Evolutionary conservation across 495 filamentous ascomycete species (phyloP).

Genomic region (Aspergillus heteromorphus): DNA sequence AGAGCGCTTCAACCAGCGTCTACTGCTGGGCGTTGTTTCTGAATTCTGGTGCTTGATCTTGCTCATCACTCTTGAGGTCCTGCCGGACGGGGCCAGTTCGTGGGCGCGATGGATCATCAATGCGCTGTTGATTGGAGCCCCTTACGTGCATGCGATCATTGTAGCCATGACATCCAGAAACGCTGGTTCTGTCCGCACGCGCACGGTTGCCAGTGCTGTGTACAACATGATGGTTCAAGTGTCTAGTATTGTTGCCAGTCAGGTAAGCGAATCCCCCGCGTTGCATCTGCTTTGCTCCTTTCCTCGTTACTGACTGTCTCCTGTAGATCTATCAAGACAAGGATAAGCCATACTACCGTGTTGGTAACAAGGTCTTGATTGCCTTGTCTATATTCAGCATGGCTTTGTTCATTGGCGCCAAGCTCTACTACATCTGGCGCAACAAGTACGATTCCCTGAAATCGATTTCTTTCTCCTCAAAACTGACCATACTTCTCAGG

Average conservation of each 20-base stretch:
- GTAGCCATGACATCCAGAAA: conserved; percentile 64
- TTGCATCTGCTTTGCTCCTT: too few species aligned
- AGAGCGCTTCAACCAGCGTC: conserved; percentile 47
- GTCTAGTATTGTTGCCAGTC: conserved; percentile 55
- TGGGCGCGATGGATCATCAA: conserved; percentile 53
- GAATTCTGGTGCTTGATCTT: conserved; percentile 54
- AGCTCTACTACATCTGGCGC: conserved; percentile 57
- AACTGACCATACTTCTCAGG: conserved; percentile 16
- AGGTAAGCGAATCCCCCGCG: conserved; percentile 35
- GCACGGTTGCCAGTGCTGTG: conserved; percentile 56
- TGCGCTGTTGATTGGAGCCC: conserved; percentile 50
- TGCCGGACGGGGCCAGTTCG: conserved; percentile 27
- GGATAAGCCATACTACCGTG: conserved; percentile 61
- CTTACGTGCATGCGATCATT: conserved; percentile 61
- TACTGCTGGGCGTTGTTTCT: conserved; percentile 44
- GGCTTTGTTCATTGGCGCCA: conserved; percentile 49
- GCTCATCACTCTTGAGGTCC: conserved; percentile 46
- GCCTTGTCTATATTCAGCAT: conserved; percentile 50
- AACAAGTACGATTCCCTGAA: conserved; percentile 41
- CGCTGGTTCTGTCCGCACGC: conserved; percentile 60
- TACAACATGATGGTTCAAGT: conserved; percentile 77
- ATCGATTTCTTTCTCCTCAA: not conserved
- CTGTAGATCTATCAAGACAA: conserved; percentile 55
- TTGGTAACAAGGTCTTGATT: conserved; percentile 61
- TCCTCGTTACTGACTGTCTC: not conserved